Evolutionary conservation across 371 early-diverging fungal species (phyloP), one percentile per base, ranked within the genome.

Genomic region (Mortierella sp.): DNA sequence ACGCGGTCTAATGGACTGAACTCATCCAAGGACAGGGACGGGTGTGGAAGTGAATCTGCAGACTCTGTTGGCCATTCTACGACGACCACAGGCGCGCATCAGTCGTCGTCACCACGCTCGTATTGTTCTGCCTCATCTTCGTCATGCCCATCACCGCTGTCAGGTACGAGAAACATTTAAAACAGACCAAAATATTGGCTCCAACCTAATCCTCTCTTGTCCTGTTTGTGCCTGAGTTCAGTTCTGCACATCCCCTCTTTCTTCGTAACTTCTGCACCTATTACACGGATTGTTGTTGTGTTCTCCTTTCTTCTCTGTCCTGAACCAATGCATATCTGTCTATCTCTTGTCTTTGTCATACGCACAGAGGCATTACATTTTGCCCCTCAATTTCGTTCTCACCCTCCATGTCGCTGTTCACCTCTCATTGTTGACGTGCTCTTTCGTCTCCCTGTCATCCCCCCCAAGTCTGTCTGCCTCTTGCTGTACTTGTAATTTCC

Each of bases 41-140:
- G 51, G 23, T 42, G 68, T 56, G 63, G 42, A 30, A 61, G 58
- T 31, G 70, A 62, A 53, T 72, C 72, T 47, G 65, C 66, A 60
- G 72, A 72, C 65, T 51, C 58, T 37, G 51, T 27, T 19, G 56
- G 51, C 65, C 56, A 64, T 31, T 50, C 56, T 46, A 60, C 60
- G 4, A 48, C 64, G 11, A 55, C 27, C 31, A 51, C 51, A 56
- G 69, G 56, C 21, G 50, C 65, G 43, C 64, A 47, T 55, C 61
- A 52, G 60, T 72, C 72, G 23, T 60, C 66, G 14, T 72, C 64
- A 37, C 59, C 70, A 63, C 64, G 64, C 50, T 70, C 64, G 47
- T 47, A 48, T 44, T 70, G 53, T 23, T 69, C 70, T 28, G 54
- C 28, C 34, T 57, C 63, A 30, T 57, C 62, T n/a, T 21, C 50